A percentile compares a stretch with the other conserved stretches of the same genome.
Conservation (phyloP, 2,329 filamentous ascomycete genomes). For the Endothia cerciana region DNA sequence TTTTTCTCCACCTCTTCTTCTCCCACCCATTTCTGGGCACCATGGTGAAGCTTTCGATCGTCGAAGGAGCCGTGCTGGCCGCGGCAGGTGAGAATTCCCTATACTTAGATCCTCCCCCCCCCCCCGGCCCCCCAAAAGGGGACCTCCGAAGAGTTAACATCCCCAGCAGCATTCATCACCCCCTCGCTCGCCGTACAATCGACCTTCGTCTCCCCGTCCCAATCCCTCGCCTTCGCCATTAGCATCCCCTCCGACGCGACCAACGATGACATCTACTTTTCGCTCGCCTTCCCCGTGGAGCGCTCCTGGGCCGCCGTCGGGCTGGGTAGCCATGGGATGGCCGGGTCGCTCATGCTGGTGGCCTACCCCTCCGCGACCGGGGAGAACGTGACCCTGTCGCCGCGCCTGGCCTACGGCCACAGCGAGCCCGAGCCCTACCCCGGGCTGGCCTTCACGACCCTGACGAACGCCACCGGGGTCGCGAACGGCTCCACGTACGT, state of each 20-base stretch:
- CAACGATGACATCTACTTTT: constrained; percentile 57
- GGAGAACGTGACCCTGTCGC: constrained; percentile 59
- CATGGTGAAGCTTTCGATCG: constrained; percentile 9
- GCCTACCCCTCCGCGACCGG: constrained; percentile 53
- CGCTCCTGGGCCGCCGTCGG: constrained; percentile 60
- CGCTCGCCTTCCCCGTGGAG: constrained; percentile 50
- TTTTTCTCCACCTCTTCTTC: not conserved
- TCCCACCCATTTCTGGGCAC: not conserved
- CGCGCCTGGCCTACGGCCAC: constrained; percentile 54
- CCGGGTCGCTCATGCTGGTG: constrained; percentile 57
- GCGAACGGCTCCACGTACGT: constrained; percentile 48
- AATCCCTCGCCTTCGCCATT: constrained; percentile 53
- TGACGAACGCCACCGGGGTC: constrained; percentile 51
- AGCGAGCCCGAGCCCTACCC: constrained; percentile 55
- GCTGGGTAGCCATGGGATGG: constrained; percentile 56
- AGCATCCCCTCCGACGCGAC: constrained; percentile 51
- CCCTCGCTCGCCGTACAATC: constrained; percentile 20
- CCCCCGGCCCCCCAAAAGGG: no score
- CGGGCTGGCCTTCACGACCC: constrained; percentile 47
- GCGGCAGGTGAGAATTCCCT: constrained; percentile 16
- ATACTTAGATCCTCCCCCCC: no score
- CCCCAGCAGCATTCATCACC: constrained; percentile 4
- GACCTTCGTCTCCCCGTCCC: constrained; percentile 47
- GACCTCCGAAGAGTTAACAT: constrained; percentile 1
- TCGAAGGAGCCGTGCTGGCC: constrained; percentile 23